A percentile compares a stretch with the other conserved stretches of the same genome.
These are phyloP conservation scores for Scutellaria galericulata DNA, from an alignment of 257 asterid species.

Conservation along the genomic window DNA sequence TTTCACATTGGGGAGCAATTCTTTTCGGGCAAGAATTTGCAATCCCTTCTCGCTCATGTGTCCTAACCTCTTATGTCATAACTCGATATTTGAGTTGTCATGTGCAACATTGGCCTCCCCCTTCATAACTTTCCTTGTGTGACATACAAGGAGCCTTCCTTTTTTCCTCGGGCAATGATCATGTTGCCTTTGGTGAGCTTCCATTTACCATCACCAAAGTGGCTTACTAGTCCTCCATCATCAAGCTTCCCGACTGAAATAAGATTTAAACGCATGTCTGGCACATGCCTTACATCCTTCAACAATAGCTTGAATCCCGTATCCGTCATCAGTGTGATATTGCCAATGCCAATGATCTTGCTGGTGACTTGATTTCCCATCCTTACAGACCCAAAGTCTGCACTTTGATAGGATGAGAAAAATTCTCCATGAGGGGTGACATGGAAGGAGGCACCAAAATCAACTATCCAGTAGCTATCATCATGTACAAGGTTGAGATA, in stretches of 20 bases:
- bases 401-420: not conserved
- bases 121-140: not conserved
- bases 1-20: no score
- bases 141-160: not conserved
- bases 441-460: no score
- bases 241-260: constrained; percentile 8
- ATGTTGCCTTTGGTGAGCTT: constrained; percentile 18
- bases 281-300: constrained; percentile 19
- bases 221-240: not conserved
- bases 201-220: constrained; percentile 3
- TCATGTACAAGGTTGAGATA: no score
- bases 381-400: not conserved
- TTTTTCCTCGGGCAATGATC: not conserved
- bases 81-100: not conserved
- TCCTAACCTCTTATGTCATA: no score
- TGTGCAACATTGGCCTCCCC: not conserved
- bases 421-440: not conserved
- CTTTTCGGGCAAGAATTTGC: no score
- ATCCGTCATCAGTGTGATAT: not conserved
- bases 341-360: not conserved
- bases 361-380: not conserved
- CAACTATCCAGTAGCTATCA: no score
- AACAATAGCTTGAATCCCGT: not conserved
- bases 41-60: no score
- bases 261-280: constrained; percentile 20